Evolutionary conservation across 2,329 filamentous ascomycete species (phyloP), one percentile per base, ranked within the genome.

Genomic region (Pseudogymnoascus sp.): DNA sequence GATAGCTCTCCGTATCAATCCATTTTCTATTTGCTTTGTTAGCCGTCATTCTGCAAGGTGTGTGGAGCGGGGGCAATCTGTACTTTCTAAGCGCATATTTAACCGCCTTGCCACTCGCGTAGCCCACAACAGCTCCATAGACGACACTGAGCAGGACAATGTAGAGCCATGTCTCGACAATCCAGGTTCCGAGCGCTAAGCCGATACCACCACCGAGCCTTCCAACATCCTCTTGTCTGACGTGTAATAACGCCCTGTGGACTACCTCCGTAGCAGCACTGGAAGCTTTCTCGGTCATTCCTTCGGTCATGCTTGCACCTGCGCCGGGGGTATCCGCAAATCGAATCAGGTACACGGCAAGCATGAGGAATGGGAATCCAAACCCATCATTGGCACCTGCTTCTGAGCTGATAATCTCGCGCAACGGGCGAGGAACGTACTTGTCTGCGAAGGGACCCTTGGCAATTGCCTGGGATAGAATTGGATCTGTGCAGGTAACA

Each of bases 401-500:
- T 76, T 96, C 91, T 13, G 65, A 86, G 38, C 88, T 82, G 70
- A 90, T 89, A 68, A 90, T 89, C 65, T 87, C 84, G 76, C 93
- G 90, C 60, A 96, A 77, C 16, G 86, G 82, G 63, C 85, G 86
- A 0, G 91, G 90, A 24, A 96, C 88, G 71, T 96, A 92, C 68
- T 91, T 87, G 71, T 96, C 91, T 1, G 91, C 91, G 71, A 96
- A 96, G 68, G 89, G 91, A 37, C 91, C 91, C 77, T 96, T 96
- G 59, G 96, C 90, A 62, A 96, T 95, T 1, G 89, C 89, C 66
- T 93, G 91, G n/a, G 89, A 93, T 40, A 96, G 76, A 2, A 96
- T 85, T 0, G 92, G 91, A 69, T 96, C 91, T 0, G 92, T 96
- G 0, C 91, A 91, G 1, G 91, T 93, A 21, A 96, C 86, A 70